These are phyloP conservation scores for Hygrocybe punicea DNA, from an alignment of 768 basidiomycete genomes.

Conservation along the genomic window DNA sequence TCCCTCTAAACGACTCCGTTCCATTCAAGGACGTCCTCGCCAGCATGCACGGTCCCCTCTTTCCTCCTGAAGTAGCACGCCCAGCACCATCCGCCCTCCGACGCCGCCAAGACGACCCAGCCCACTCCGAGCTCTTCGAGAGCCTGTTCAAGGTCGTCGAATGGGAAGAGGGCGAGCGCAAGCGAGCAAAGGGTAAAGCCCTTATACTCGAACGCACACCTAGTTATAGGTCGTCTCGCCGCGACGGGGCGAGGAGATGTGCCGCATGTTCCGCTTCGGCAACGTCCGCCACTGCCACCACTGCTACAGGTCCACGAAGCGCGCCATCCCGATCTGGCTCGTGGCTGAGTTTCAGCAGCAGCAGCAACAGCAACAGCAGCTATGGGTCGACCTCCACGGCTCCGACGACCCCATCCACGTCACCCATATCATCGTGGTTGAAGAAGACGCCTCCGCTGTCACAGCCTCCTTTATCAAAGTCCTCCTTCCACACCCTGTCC, in stretches of 20 bases:
- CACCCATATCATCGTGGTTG: slow-evolving; percentile 29
- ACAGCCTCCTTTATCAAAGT: slow-evolving; percentile 26
- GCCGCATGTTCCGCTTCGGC: not conserved
- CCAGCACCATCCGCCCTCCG: slow-evolving; percentile 9
- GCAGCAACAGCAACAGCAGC: not conserved
- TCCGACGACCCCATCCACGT: slow-evolving; percentile 29
- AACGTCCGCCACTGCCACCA: not conserved
- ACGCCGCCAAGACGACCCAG: slow-evolving; percentile 11
- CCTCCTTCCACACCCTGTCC: slow-evolving; percentile 13
- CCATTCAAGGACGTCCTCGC: slow-evolving; percentile 54
- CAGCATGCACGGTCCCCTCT: slow-evolving; percentile 58
- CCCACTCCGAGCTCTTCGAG: slow-evolving; percentile 40
- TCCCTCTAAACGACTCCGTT: slow-evolving; percentile 35
- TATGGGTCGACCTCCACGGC: slow-evolving; percentile 29
- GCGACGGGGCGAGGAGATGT: not conserved
- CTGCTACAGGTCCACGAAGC: not conserved
- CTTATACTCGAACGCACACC: not conserved
- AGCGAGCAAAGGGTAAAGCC: not conserved
- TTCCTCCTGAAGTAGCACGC: slow-evolving; percentile 44
- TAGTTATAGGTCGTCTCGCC: not conserved
- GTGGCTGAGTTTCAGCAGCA: slow-evolving; percentile 2
- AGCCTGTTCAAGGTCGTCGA: slow-evolving; percentile 43
- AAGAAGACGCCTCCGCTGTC: slow-evolving; percentile 23
- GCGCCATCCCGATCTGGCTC: not conserved
- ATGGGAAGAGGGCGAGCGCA: slow-evolving; percentile 38